phyloP scores from a whole-genome alignment of 2,329 filamentous ascomycete species.

The Colletotrichum nymphaeae region DNA sequence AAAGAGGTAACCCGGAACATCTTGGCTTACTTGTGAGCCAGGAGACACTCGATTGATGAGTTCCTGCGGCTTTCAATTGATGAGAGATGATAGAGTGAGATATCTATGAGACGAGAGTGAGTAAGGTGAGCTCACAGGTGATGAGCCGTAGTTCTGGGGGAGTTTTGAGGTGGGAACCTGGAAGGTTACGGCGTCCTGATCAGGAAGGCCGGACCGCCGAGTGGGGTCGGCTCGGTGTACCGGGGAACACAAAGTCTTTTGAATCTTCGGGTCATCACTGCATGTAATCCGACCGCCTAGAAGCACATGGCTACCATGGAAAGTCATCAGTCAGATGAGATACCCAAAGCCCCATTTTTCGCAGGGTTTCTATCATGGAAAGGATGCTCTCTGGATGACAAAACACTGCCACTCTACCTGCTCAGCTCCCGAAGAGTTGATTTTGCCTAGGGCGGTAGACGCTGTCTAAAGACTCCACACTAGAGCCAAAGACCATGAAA shows the following conservation, averaged over 20 bases:
- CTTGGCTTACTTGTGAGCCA: background rate
- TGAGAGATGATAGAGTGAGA: background rate
- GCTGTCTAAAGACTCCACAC: no score
- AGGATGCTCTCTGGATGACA: no score
- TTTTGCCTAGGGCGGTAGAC: no score
- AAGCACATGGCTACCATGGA: background rate
- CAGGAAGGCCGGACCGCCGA: background rate
- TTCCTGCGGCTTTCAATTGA: background rate
- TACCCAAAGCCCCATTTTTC: no score
- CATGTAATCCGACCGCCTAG: background rate
- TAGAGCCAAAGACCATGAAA: no score
- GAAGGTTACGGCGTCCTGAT: conserved; percentile 4
- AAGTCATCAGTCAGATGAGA: no score
- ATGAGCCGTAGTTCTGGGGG: background rate
- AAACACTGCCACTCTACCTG: no score
- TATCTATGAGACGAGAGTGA: background rate
- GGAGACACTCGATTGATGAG: background rate
- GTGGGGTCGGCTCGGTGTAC: background rate
- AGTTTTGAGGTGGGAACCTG: background rate
- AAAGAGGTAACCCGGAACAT: conserved; percentile 13
- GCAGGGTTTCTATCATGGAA: no score
- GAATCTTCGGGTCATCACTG: background rate
- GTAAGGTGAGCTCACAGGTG: background rate
- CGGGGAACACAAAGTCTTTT: background rate
- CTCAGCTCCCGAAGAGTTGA: no score